Evolutionary conservation across 441 rosid genomes (phyloP), one percentile per base, ranked within the genome.

Genomic region (Aquilaria agallochum): DNA sequence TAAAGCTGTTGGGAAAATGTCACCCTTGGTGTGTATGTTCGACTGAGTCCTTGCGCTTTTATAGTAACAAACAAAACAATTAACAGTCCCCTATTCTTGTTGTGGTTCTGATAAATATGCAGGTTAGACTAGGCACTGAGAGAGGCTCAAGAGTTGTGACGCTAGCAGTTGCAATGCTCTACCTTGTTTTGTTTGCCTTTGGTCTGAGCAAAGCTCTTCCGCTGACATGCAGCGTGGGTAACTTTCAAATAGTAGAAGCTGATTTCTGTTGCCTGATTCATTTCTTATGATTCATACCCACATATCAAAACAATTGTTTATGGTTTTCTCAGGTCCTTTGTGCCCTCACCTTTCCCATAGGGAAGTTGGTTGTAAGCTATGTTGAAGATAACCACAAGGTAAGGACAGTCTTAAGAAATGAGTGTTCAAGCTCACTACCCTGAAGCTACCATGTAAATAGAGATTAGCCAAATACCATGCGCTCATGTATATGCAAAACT

Each of bases 51-150:
- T 9, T 0, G 11, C 3, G 27, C 34, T 44, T 55, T 40, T 31
- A 11, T 14, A 44, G 5, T 9, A 49, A 47, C 15, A 9, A 58
- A 32, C 15, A 31, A 46, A 44, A 49, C 47, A 30, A 42, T 10
- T 1, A 30, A 30, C 44, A 5, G n/a, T 9, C 20, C 5, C 1
- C 47, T 32, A 5, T 3, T 7, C 42, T 8, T 8, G 32, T n/a
- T 40, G 53, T 7, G n/a, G 27, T 52, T 49, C 47, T 2, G 36
- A 44, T 52, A n/a, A 40, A 14, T 56, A 33, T 51, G 57, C 82
- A 90, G 98, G 96, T 84, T 55, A 78, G 88, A 73, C 59, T 90
- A 55, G 98, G 98, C 52, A 88, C 93, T 13, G 78, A 79, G 59
- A 80, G 53, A 69, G 96, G 93, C 58, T 83, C 90, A 12, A 36